Base-by-base conservation (phyloP, 2,329 filamentous ascomycete species). In the Colletotrichum siamense region DNA sequence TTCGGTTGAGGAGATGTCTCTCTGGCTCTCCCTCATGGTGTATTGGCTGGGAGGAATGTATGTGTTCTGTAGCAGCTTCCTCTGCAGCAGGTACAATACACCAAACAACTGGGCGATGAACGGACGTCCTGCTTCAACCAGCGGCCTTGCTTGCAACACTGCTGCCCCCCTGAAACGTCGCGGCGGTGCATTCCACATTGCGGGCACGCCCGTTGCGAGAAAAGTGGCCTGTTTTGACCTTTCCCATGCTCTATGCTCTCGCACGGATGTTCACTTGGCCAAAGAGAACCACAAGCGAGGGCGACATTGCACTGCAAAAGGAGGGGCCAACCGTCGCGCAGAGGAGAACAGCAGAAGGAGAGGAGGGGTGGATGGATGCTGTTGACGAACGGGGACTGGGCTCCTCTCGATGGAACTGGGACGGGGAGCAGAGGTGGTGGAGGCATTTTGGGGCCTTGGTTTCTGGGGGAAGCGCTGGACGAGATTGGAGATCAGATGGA, bases 91-190 rank as follows among this genome's bases (percentile, higher is more conserved):
- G 16, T 32, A n/a, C 24, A 59, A 59, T 18, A 30, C n/a, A n/a
- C 16, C 61, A 64, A 18, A 36, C 44, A 55, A n/a, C 4, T 61
- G 22, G 16, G 55, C 55, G 18, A 44, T 63, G 68, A 59, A 52
- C 72, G 36, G 39, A 22, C 69, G 30, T 44, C 30, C 39, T 52
- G 66, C 66, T 63, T 69, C 71, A 57, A 52, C 57, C 71, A 65
- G 44, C 67, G 67, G 44, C 44, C 61, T 67, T 67, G 62, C 63
- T 69, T 68, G 73, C 73, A 68, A 73, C 69, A 69, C 32, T 76
- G 57, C 63, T 64, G 59, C 59, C 63, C 69, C 69, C 70, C 69
- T 76, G 73, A 76, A 76, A 76, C 73, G 73, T 73, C 32, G 64
- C 69, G 30, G 73, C 69, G 55, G 69, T 57, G 55, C 69, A 64